These are phyloP conservation scores for Theileria annulata DNA, from an alignment of 169 alveolate species.

Conservation along the genomic window DNA sequence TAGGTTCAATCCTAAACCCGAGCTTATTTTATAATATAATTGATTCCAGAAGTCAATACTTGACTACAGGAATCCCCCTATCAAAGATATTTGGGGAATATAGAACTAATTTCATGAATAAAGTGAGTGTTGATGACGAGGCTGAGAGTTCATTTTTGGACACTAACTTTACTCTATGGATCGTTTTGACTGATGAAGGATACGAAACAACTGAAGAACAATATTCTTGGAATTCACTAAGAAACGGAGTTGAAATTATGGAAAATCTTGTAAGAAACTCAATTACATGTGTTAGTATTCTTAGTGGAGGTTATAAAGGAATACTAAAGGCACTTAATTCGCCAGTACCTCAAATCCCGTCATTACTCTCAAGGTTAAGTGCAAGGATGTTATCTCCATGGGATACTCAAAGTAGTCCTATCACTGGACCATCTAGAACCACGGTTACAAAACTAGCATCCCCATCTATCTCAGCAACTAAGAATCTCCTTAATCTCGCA, in stretches of 20 bases:
- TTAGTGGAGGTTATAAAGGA: slow-evolving; percentile 54
- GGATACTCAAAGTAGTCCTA: not conserved
- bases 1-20: not conserved
- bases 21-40: slow-evolving; percentile 25
- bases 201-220: slow-evolving; percentile 23
- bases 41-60: slow-evolving; percentile 51
- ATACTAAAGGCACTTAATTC: slow-evolving; percentile 25
- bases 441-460: not conserved
- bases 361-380: slow-evolving; percentile 2
- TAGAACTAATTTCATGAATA: slow-evolving; percentile 11
- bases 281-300: slow-evolving; percentile 42
- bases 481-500: not conserved
- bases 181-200: slow-evolving; percentile 61
- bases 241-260: slow-evolving; percentile 39
- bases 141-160: not conserved
- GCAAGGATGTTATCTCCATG: not conserved
- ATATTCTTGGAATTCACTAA: slow-evolving; percentile 32
- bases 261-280: slow-evolving; percentile 12
- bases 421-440: not conserved
- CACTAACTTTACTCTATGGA: slow-evolving; percentile 48
- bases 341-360: slow-evolving; percentile 21
- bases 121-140: slow-evolving; percentile 16
- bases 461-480: not conserved
- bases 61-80: slow-evolving; percentile 39
- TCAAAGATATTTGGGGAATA: slow-evolving; percentile 30